Conservation (phyloP, 805 yeast species). For the Kuraishia piskuri region DNA sequence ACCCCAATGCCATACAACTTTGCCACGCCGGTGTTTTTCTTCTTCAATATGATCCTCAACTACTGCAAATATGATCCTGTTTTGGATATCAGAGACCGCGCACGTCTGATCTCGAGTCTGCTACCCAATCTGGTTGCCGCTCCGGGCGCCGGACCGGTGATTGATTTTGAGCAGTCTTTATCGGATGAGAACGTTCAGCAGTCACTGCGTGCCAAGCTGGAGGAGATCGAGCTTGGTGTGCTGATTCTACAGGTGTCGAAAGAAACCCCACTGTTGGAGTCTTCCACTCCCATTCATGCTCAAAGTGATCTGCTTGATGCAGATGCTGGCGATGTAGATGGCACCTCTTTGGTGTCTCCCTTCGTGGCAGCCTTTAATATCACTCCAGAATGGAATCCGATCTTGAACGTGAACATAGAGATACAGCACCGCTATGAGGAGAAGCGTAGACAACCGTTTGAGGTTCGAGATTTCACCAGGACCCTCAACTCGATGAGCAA, state of each 20-base stretch:
- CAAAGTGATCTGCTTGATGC: too few relatives aligned
- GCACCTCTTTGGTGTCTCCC: neutral
- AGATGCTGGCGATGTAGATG: neutral
- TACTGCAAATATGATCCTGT: conserved; percentile 66
- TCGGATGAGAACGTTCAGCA: conserved; percentile 4
- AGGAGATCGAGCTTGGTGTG: conserved; percentile 19
- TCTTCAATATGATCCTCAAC: conserved; percentile 56
- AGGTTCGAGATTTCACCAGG: conserved; percentile 30
- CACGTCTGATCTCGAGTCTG: conserved; percentile 62
- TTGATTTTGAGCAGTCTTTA: conserved; percentile 12
- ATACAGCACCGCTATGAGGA: conserved; percentile 18
- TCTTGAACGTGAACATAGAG: conserved; percentile 3
- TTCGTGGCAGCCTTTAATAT: neutral
- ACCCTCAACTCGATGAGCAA: conserved; percentile 13
- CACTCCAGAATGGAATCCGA: neutral
- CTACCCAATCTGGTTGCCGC: conserved; percentile 31
- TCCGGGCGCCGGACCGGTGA: conserved; percentile 18
- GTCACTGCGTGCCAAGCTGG: conserved; percentile 10
- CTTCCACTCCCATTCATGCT: neutral
- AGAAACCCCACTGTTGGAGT: conserved; percentile 17
- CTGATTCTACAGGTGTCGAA: conserved; percentile 21
- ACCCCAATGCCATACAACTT: conserved; percentile 21
- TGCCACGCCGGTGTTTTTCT: conserved; percentile 30
- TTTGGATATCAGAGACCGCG: conserved; percentile 77
- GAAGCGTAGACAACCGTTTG: conserved; percentile 22